Percentiles rank a stretch among this genome's conserved stretches.
Evolutionary conservation across 495 filamentous ascomycete species (phyloP).

Genomic region (Cryomyces antarcticus): DNA sequence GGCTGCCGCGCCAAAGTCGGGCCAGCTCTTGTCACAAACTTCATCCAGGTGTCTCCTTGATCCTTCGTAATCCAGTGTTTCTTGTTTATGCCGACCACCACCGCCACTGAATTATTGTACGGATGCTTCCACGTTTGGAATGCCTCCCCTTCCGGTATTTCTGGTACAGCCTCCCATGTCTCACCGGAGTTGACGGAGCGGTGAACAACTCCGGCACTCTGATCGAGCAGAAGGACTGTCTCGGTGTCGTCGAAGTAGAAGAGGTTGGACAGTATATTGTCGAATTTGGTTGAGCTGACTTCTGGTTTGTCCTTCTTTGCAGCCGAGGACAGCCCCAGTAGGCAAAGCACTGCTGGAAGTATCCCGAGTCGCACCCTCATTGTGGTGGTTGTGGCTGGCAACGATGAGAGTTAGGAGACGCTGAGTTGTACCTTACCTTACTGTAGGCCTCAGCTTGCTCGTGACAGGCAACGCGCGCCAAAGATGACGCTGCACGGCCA

Average conservation of each 20-base stretch:
- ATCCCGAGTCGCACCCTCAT: too few species aligned
- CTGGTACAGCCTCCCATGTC: slow-evolving; percentile 45
- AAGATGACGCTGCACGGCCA: too few species aligned
- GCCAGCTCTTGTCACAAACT: slow-evolving; percentile 38
- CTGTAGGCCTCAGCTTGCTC: too few species aligned
- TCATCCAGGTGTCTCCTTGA: slow-evolving; percentile 56
- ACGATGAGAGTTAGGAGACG: too few species aligned
- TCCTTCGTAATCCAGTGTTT: slow-evolving; percentile 67
- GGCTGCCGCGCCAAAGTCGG: slow-evolving; percentile 19
- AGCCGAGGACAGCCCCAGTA: background rate
- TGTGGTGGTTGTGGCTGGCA: too few species aligned
- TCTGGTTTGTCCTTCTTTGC: slow-evolving; percentile 32
- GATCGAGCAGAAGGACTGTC: slow-evolving; percentile 45
- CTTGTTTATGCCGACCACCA: slow-evolving; percentile 40
- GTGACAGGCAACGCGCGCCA: too few species aligned
- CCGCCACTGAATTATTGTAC: slow-evolving; percentile 56
- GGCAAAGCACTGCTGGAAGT: too few species aligned
- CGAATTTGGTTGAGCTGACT: slow-evolving; percentile 34
- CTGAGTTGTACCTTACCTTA: too few species aligned
- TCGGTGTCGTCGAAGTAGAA: slow-evolving; percentile 81
- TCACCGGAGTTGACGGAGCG: slow-evolving; percentile 61
- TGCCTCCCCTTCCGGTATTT: slow-evolving; percentile 39
- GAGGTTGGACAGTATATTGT: slow-evolving; percentile 37
- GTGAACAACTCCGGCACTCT: slow-evolving; percentile 32
- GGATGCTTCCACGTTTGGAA: slow-evolving; percentile 47